Evolutionary conservation across 2,329 filamentous ascomycete species (phyloP).

Genomic region (Hymenoscyphus repandus): DNA sequence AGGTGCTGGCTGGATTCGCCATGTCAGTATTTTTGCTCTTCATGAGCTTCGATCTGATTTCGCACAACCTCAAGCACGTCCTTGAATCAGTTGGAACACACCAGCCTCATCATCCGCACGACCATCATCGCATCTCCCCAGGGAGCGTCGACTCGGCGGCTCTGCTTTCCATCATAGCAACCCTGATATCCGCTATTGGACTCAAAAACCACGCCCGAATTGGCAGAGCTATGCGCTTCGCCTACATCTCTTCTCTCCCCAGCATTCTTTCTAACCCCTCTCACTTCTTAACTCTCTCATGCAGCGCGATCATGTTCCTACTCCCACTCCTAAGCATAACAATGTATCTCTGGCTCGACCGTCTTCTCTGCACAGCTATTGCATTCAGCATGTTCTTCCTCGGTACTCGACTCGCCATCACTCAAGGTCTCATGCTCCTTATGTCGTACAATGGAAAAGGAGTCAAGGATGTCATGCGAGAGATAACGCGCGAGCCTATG

Average conservation of each 20-base stretch:
- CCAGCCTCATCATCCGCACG: conserved; percentile 65
- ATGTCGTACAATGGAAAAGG: conserved; percentile 66
- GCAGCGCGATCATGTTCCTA: conserved; percentile 72
- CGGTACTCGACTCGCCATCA: conserved; percentile 75
- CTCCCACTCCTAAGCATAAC: conserved; percentile 76
- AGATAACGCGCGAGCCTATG: conserved; percentile 75
- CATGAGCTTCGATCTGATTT: conserved; percentile 92
- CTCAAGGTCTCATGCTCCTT: conserved; percentile 87
- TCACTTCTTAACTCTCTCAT: conserved; percentile 88
- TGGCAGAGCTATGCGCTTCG: conserved; percentile 82
- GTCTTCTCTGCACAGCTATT: conserved; percentile 73
- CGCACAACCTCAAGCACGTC: conserved; percentile 89
- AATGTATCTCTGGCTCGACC: conserved; percentile 81
- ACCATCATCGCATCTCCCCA: conserved; percentile 61
- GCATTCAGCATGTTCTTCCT: conserved; percentile 84
- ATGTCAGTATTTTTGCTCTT: conserved; percentile 97
- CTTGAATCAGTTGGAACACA: conserved; percentile 69
- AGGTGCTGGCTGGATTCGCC: conserved; percentile 91
- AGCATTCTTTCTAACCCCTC: conserved; percentile 90
- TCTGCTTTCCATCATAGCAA: conserved; percentile 75
- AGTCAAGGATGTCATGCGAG: conserved; percentile 62
- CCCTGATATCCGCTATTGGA: conserved; percentile 78
- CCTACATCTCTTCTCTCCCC: conserved; percentile 75
- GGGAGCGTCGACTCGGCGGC: conserved; percentile 79
- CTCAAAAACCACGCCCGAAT: conserved; percentile 90